These are phyloP conservation scores for Xenosphaeropsis pyriputrescens DNA, from an alignment of 2,329 filamentous ascomycete genomes.

Conservation along the genomic window DNA sequence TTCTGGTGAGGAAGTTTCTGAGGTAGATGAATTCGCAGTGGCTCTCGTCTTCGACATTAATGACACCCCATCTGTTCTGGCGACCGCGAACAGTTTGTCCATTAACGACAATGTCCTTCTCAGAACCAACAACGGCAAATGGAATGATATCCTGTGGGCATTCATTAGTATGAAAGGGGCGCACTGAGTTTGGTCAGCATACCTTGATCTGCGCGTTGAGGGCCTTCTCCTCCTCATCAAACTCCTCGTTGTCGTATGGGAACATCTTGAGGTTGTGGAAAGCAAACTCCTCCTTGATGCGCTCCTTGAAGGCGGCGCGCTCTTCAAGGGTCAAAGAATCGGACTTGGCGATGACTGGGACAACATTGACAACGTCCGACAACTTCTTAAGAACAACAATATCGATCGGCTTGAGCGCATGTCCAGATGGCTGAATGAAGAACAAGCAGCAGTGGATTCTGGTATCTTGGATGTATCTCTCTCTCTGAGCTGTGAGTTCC, in stretches of 20 bases:
- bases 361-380: slow-evolving; percentile 97
- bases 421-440: slow-evolving; percentile 97
- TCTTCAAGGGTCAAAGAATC: slow-evolving; percentile 94
- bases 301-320: slow-evolving; percentile 91
- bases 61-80: slow-evolving; percentile 98
- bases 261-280: slow-evolving; percentile 99
- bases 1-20: slow-evolving; percentile 95
- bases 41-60: slow-evolving; percentile 98
- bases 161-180: slow-evolving; percentile 18
- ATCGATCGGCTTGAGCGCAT: slow-evolving; percentile 97
- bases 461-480: slow-evolving; percentile 98
- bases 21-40: slow-evolving; percentile 99
- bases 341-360: slow-evolving; percentile 96
- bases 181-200: slow-evolving; percentile 13
- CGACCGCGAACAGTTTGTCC: slow-evolving; percentile 95
- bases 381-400: slow-evolving; percentile 99
- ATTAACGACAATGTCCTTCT: slow-evolving; percentile 94
- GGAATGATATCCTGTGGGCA: slow-evolving; percentile 66
- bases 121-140: slow-evolving; percentile 94
- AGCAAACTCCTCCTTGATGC: slow-evolving; percentile 98
- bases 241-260: slow-evolving; percentile 98
- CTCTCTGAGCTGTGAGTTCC: slow-evolving; percentile 96
- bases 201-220: slow-evolving; percentile 97
- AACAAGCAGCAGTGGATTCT: slow-evolving; percentile 99
- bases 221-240: slow-evolving; percentile 89